Conservation (phyloP, 768 basidiomycete genomes). For the Suillus sp. region DNA sequence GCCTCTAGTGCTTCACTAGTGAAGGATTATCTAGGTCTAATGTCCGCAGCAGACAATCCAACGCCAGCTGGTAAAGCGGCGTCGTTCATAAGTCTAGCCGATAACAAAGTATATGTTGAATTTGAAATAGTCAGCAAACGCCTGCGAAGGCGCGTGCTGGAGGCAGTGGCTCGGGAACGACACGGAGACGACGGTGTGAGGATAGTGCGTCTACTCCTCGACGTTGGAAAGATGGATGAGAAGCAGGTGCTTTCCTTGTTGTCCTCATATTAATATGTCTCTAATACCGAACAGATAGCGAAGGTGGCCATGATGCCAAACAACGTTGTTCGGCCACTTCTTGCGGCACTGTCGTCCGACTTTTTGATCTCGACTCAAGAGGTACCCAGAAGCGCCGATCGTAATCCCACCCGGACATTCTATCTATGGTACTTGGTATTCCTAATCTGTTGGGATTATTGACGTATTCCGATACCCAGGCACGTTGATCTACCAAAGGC, state of each 20-base stretch:
- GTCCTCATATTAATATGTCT: slow-evolving; percentile 4
- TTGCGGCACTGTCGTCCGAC: slow-evolving; percentile 78
- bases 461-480: slow-evolving; percentile 49
- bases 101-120: slow-evolving; percentile 78
- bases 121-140: slow-evolving; percentile 72
- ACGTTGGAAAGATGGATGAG: slow-evolving; percentile 91
- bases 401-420: slow-evolving; percentile 85
- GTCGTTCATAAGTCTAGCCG: slow-evolving; percentile 70
- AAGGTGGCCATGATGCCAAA: slow-evolving; percentile 92
- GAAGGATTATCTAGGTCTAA: slow-evolving; percentile 80
- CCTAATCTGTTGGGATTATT: neutral
- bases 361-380: slow-evolving; percentile 90
- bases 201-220: slow-evolving; percentile 74
- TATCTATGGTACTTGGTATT: slow-evolving; percentile 75
- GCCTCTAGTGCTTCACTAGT: slow-evolving; percentile 57
- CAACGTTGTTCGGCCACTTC: slow-evolving; percentile 80
- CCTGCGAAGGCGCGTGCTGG: slow-evolving; percentile 69
- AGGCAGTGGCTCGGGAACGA: slow-evolving; percentile 78
- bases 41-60: slow-evolving; percentile 83
- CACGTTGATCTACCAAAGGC: slow-evolving; percentile 86
- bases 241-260: slow-evolving; percentile 65
- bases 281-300: slow-evolving; percentile 65
- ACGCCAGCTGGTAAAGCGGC: slow-evolving; percentile 66
- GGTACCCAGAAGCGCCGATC: slow-evolving; percentile 87
- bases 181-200: slow-evolving; percentile 84